Conservation (phyloP, 371 early-diverging fungal genomes). For the Mucor velutinosus region DNA sequence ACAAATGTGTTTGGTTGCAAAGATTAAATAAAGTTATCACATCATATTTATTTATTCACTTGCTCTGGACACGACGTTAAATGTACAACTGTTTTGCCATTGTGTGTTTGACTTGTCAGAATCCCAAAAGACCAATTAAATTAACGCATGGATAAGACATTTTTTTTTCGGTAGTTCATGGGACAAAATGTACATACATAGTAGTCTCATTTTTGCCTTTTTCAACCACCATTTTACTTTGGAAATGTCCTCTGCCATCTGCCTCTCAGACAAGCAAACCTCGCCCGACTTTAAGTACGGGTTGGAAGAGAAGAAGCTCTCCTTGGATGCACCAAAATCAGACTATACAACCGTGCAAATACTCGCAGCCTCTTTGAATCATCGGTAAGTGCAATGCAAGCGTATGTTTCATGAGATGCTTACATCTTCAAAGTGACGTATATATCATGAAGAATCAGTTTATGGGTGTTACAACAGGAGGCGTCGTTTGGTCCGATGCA, state of each 20-base stretch:
- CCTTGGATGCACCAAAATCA: too few relatives aligned
- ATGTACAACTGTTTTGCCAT: not conserved
- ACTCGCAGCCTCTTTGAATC: too few relatives aligned
- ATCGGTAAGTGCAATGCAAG: too few relatives aligned
- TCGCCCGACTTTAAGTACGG: too few relatives aligned
- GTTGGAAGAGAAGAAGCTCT: too few relatives aligned
- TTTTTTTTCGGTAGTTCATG: not conserved
- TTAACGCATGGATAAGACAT: not conserved
- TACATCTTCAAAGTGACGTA: conserved; percentile 37
- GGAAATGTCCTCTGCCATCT: not conserved
- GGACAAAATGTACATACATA: not conserved
- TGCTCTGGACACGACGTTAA: not conserved
- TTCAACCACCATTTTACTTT: not conserved
- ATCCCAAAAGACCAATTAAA: not conserved
- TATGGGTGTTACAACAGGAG: conserved; percentile 42
- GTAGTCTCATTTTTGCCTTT: not conserved
- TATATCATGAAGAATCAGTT: conserved; percentile 62
- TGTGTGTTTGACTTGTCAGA: not conserved
- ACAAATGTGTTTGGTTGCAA: conserved; percentile 33
- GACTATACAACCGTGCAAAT: too few relatives aligned
- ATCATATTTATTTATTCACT: not conserved
- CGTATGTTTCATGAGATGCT: not conserved
- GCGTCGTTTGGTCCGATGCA: conserved; percentile 63
- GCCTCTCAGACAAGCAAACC: not conserved
- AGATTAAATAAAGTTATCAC: not conserved